Base-by-base conservation (phyloP, 768 basidiomycete genomes). In the Termitomyces sp. region DNA sequence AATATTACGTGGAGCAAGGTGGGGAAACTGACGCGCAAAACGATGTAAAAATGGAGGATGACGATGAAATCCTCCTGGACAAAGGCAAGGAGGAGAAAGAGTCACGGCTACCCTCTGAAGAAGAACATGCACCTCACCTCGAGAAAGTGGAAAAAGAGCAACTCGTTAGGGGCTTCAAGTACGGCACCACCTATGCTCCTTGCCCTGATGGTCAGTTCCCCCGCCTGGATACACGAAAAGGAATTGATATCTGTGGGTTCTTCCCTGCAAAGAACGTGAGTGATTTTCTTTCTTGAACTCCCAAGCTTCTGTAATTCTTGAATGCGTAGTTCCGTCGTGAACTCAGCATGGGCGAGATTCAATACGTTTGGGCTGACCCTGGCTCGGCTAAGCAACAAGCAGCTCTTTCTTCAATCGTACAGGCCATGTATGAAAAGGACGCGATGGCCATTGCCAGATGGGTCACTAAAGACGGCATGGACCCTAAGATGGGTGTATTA, bases 201-300 rank as follows among this genome's bases (percentile, higher is more conserved):
- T 87, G 88, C 70, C 89, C 91, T 2, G 91, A 92, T 53, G 91
- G 85, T n/a, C 85, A 87, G 54, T 96, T 94, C 64, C 82, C 83
- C 32, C 80, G 76, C 60, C 73, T 97, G 40, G 72, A 75, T n/a
- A 90, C 93, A 0, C 80, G 74, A 66, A 88, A 86, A 65, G 96
- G 96, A 0, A 88, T 98, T 48, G 92, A 96, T 52, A 83, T 98
- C 44, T 83, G 88, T 64, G 89, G 87, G 0, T 97, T 98, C 75
- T 88, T 97, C 69, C 79, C 75, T 4, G 69, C 67, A 26, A 79
- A 80, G 55, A 86, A 87, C 61, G 94, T 94, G 63, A 24, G 77
- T 63, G 40, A 36, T 24, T 22, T 49, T 40, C 20, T 56, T 16
- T 22, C 40, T 46, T 1, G 3, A n/a, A 20, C 20, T 59, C 18